Percentiles rank a stretch among this genome's conserved stretches.
Evolutionary conservation across 352 stramenopile genomes (phyloP).

Genomic region (Elongisporangium prolatum): DNA sequence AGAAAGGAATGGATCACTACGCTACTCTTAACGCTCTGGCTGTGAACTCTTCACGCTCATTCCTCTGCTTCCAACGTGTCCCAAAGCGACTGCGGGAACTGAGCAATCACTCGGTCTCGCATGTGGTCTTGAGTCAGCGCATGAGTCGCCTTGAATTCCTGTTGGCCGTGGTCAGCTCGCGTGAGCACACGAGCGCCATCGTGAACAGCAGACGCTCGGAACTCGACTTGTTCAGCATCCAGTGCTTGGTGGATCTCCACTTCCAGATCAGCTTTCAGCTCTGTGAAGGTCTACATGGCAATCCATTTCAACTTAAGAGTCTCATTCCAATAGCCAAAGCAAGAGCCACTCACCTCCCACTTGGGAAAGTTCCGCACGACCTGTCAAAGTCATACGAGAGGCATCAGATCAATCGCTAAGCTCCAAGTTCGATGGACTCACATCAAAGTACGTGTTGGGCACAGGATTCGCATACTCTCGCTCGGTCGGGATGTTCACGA

Average conservation of each 20-base stretch:
- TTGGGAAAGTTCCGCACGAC: slow-evolving; percentile 54
- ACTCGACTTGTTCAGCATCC: slow-evolving; percentile 48
- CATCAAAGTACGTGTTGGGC: slow-evolving; percentile 50
- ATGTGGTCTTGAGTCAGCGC: slow-evolving; percentile 57
- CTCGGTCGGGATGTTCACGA: slow-evolving; percentile 38
- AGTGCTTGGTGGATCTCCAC: slow-evolving; percentile 42
- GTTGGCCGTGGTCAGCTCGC: slow-evolving; percentile 40
- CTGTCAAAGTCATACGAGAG: slow-evolving; percentile 16
- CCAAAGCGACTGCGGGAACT: slow-evolving; percentile 60
- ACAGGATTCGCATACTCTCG: slow-evolving; percentile 44
- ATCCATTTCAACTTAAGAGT: not conserved
- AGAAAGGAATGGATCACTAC: no score
- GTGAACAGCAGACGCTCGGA: slow-evolving; percentile 15
- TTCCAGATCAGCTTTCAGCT: slow-evolving; percentile 34
- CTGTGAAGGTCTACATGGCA: slow-evolving; percentile 48
- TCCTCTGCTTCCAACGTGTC: not conserved
- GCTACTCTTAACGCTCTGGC: no score
- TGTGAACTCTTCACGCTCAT: no score
- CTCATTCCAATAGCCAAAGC: no score
- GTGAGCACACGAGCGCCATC: slow-evolving; percentile 39
- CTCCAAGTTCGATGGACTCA: slow-evolving; percentile 14
- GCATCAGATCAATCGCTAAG: slow-evolving; percentile 2
- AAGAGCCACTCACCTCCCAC: slow-evolving; percentile 63
- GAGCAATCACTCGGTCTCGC: slow-evolving; percentile 50
- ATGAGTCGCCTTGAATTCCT: slow-evolving; percentile 48